Percentiles rank a stretch among this genome's conserved stretches.
Evolutionary conservation across 495 filamentous ascomycete species (phyloP).

Genomic region (Neurospora sublineolata): DNA sequence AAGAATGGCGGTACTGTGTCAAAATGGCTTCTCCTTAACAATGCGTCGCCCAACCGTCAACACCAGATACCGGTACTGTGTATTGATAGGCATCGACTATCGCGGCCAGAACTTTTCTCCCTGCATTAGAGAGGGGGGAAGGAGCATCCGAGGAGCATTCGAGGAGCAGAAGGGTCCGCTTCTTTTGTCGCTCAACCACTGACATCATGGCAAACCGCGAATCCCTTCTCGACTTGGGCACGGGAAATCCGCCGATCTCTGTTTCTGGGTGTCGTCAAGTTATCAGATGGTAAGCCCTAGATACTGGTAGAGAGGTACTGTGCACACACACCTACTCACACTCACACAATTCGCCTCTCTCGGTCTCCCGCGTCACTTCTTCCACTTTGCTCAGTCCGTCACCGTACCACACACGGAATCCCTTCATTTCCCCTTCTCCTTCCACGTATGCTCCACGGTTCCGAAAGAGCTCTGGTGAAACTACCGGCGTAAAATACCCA

Average conservation of each 20-base stretch:
- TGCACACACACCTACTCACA: neutral
- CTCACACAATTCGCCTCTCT: constrained; percentile 1
- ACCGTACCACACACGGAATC: neutral
- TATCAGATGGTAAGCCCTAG: neutral
- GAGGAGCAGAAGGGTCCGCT: constrained; percentile 1
- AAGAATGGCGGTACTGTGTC: neutral
- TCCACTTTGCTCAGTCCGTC: neutral
- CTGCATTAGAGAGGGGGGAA: neutral
- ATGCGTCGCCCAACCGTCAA: neutral
- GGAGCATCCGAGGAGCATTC: constrained; percentile 1
- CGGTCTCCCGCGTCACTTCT: constrained; percentile 10
- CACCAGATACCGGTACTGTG: neutral
- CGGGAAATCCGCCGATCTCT: constrained; percentile 3
- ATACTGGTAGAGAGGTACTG: neutral
- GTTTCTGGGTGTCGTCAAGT: neutral
- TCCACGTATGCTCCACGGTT: neutral
- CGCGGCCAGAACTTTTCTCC: neutral
- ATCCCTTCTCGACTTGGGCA: constrained; percentile 3
- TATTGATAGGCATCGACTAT: neutral
- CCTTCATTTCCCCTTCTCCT: neutral
- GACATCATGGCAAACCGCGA: constrained; percentile 17
- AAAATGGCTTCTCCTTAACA: neutral
- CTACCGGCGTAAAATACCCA: neutral
- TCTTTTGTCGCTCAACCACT: constrained; percentile 12
- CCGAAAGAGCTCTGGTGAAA: neutral